A percentile compares a stretch with the other conserved stretches of the same genome.
These are phyloP conservation scores for Fusarium tjaetaba DNA, from an alignment of 2,329 filamentous ascomycete species.

Conservation along the genomic window DNA sequence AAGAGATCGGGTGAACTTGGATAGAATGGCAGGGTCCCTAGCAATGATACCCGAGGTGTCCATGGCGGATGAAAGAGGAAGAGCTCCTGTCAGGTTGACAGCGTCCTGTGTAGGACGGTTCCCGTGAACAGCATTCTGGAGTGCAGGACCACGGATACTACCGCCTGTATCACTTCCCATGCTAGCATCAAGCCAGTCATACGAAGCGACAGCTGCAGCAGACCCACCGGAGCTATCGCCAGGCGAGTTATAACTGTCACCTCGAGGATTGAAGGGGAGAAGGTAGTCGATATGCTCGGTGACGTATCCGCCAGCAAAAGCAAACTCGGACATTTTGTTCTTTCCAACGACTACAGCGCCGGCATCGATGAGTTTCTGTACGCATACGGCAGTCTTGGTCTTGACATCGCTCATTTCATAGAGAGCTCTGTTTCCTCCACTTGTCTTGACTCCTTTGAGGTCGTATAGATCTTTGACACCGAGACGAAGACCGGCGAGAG, in stretches of 20 bases:
- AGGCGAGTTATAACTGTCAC: conserved; percentile 58
- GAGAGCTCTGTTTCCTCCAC: neutral
- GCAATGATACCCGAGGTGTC: conserved; percentile 47
- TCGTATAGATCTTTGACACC: conserved; percentile 25
- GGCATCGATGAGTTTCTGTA: conserved; percentile 23
- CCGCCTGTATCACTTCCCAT: conserved; percentile 35
- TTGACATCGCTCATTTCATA: conserved; percentile 2
- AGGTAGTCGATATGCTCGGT: conserved; percentile 48
- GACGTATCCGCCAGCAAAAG: neutral
- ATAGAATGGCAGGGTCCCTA: neutral
- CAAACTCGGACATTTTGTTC: conserved; percentile 29
- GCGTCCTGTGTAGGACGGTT: conserved; percentile 53
- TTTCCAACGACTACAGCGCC: conserved; percentile 23
- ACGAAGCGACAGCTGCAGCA: conserved; percentile 51
- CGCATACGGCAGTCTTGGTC: neutral
- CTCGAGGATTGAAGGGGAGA: conserved; percentile 56
- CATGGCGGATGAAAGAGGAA: conserved; percentile 53
- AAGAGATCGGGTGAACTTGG: neutral
- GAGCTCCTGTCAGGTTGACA: conserved; percentile 53
- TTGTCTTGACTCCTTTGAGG: conserved; percentile 24
- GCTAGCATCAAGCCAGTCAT: conserved; percentile 54
- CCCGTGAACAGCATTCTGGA: conserved; percentile 55
- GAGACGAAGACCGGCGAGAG: neutral
- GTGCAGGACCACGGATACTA: conserved; percentile 57
- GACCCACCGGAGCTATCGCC: conserved; percentile 57